These are phyloP conservation scores for Primulina tabacum DNA, from an alignment of 257 asterid species.

Conservation along the genomic window DNA sequence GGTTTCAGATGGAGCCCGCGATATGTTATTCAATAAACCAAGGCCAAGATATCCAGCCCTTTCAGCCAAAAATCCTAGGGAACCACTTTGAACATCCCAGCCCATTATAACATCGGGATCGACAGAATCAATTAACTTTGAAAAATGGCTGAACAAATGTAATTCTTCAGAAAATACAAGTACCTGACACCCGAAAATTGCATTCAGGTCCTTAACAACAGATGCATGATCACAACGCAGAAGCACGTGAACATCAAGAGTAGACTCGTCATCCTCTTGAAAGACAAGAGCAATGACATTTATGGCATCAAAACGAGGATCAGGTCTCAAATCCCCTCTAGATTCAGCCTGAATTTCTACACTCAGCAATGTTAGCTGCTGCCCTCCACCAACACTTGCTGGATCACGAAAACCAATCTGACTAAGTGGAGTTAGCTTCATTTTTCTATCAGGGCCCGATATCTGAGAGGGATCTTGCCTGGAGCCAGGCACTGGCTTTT, in stretches of 20 bases:
- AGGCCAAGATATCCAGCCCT: slow-evolving; percentile 90
- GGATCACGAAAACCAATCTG: slow-evolving; percentile 91
- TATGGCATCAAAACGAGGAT: slow-evolving; percentile 91
- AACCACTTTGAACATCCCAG: slow-evolving; percentile 93
- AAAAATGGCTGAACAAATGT: slow-evolving; percentile 54
- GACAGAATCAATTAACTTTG: slow-evolving; percentile 44
- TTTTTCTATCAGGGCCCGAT: slow-evolving; percentile 75
- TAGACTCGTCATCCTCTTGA: slow-evolving; percentile 68
- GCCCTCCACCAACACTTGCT: slow-evolving; percentile 83
- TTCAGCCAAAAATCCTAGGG: slow-evolving; percentile 96
- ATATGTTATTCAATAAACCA: slow-evolving; percentile 67
- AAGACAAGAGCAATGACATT: slow-evolving; percentile 61
- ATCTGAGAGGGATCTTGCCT: slow-evolving; percentile 70
- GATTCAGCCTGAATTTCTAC: slow-evolving; percentile 85
- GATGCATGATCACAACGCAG: slow-evolving; percentile 42
- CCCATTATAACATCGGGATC: slow-evolving; percentile 93
- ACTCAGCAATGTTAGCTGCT: slow-evolving; percentile 82
- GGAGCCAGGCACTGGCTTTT: slow-evolving; percentile 37
- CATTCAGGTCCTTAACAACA: slow-evolving; percentile 54
- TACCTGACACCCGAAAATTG: slow-evolving; percentile 52
- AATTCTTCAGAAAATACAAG: slow-evolving; percentile 58
- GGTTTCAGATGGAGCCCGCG: slow-evolving; percentile 62
- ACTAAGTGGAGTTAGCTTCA: slow-evolving; percentile 77
- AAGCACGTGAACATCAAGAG: slow-evolving; percentile 53
- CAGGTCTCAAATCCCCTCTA: slow-evolving; percentile 88